phyloP scores from a whole-genome alignment of 495 filamentous ascomycete genomes.

The Lentithecium fluviatile region DNA sequence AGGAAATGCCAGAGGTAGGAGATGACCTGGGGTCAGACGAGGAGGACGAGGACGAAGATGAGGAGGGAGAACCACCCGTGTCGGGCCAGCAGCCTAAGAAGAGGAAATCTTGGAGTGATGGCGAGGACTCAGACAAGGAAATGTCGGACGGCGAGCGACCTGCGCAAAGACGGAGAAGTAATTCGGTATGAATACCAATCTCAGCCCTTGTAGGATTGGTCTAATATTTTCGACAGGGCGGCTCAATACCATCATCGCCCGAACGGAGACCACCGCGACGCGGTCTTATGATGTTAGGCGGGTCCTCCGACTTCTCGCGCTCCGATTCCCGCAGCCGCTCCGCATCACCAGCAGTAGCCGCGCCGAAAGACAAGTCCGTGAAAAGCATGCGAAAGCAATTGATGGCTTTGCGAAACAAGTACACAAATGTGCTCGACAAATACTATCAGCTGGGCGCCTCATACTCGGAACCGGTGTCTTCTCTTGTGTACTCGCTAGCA shows the following conservation, averaged over 20 bases:
- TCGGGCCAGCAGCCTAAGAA: constrained; percentile 55
- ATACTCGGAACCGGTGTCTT: constrained; percentile 92
- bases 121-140: constrained; percentile 63
- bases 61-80: constrained; percentile 17
- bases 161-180: constrained; percentile 75
- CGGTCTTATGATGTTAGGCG: constrained; percentile 31
- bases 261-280: constrained; percentile 44
- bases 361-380: constrained; percentile 61
- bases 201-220: background rate
- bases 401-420: constrained; percentile 69
- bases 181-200: constrained; percentile 62
- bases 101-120: constrained; percentile 79
- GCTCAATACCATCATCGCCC: constrained; percentile 51
- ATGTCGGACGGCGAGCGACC: constrained; percentile 69
- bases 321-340: constrained; percentile 53
- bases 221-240: constrained; percentile 53
- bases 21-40: constrained; percentile 52
- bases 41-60: constrained; percentile 25
- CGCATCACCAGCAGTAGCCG: constrained; percentile 52
- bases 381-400: constrained; percentile 68
- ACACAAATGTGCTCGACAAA: constrained; percentile 66
- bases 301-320: constrained; percentile 48
- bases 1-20: constrained; percentile 87
- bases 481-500: constrained; percentile 87
- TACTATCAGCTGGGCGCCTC: constrained; percentile 88